Conservation (phyloP, 306 rosid species). For the Neltuma alba region DNA sequence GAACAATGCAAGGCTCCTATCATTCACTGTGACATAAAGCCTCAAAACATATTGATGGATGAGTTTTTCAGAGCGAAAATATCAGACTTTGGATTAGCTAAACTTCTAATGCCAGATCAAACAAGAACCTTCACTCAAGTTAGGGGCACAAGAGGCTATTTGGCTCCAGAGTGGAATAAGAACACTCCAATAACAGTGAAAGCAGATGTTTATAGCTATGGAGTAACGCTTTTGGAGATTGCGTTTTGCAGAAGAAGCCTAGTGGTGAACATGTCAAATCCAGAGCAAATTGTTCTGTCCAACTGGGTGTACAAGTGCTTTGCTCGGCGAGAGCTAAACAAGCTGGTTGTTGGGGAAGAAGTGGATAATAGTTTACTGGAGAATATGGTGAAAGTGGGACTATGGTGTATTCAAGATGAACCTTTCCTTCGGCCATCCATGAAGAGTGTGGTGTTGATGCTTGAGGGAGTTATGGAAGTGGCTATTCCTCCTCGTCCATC, state of each 20-base stretch:
- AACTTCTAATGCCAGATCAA: conserved; percentile 48
- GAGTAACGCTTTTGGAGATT: conserved; percentile 40
- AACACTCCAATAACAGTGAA: conserved; percentile 45
- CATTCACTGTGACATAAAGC: conserved; percentile 48
- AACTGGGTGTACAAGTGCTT: too few species aligned
- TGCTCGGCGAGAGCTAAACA: too few species aligned
- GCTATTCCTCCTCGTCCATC: too few species aligned
- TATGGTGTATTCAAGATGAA: too few species aligned
- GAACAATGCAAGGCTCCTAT: conserved; percentile 44
- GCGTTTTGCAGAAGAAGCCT: conserved; percentile 39
- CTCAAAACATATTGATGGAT: conserved; percentile 52
- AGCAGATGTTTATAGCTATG: conserved; percentile 50
- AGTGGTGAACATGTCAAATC: too few species aligned
- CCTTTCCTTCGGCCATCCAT: too few species aligned
- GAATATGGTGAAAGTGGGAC: too few species aligned
- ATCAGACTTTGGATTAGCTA: conserved; percentile 48
- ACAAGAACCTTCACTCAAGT: conserved; percentile 42
- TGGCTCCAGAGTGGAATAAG: conserved; percentile 47
- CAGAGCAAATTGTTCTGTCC: too few species aligned
- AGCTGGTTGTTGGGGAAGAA: too few species aligned
- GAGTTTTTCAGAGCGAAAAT: conserved; percentile 45
- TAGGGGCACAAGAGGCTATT: conserved; percentile 49
- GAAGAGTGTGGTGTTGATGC: too few species aligned
- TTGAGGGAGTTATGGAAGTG: too few species aligned
- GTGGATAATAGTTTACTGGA: too few species aligned